These are phyloP conservation scores for Termitomyces sp. DNA, from an alignment of 768 basidiomycete species.

Conservation along the genomic window DNA sequence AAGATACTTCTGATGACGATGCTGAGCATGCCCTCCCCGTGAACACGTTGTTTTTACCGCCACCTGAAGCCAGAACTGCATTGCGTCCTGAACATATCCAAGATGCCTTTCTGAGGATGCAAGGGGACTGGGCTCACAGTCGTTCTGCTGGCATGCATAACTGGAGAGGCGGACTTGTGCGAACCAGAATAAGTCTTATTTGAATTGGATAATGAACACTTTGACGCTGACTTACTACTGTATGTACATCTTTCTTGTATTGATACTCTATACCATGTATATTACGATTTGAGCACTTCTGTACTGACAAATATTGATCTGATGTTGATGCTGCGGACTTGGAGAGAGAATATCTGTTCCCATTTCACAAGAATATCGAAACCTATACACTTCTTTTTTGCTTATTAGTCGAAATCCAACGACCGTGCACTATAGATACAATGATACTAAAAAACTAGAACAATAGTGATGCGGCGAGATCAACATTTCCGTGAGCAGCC, in stretches of 20 bases:
- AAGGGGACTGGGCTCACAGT: conserved; percentile 75
- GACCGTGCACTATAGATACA: conserved; percentile 20
- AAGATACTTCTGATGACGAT: conserved; percentile 57
- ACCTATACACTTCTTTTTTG: background rate
- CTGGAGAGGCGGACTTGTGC: conserved; percentile 80
- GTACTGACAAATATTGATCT: conserved; percentile 17
- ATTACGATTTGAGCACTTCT: conserved; percentile 19
- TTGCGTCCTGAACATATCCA: conserved; percentile 83
- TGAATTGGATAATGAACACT: conserved; percentile 24
- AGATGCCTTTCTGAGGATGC: conserved; percentile 89
- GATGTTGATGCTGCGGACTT: too few species aligned
- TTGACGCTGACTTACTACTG: background rate
- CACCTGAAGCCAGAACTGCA: conserved; percentile 75
- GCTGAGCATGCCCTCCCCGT: conserved; percentile 59
- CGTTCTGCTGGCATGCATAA: conserved; percentile 86
- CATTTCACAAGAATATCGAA: too few species aligned
- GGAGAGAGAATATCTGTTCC: too few species aligned
- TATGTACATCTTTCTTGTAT: conserved; percentile 5
- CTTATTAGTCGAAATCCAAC: background rate
- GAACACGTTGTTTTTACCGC: conserved; percentile 74
- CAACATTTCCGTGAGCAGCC: conserved; percentile 81
- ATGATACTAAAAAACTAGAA: conserved; percentile 40
- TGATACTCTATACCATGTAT: conserved; percentile 15
- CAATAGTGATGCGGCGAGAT: conserved; percentile 82
- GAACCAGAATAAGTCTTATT: conserved; percentile 77